These are phyloP conservation scores for Ceratocystiopsis brevicomis DNA, from an alignment of 2,329 filamentous ascomycete species.

Conservation along the genomic window DNA sequence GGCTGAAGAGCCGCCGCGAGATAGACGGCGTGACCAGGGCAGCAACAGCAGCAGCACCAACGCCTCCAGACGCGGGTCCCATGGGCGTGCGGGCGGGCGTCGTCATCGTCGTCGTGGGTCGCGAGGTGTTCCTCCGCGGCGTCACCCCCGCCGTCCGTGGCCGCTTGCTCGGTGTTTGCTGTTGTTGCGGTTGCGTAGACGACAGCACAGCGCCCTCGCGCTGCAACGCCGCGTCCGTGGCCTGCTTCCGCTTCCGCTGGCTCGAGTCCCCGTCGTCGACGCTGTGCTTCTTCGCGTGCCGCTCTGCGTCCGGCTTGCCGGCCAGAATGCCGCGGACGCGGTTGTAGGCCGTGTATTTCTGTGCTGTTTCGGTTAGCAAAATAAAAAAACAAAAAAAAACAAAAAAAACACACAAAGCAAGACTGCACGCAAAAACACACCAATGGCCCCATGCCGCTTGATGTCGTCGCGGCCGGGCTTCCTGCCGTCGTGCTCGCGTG, in stretches of 20 bases:
- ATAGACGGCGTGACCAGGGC: slow-evolving; percentile 31
- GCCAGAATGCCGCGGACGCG: slow-evolving; percentile 39
- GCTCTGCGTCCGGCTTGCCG: slow-evolving; percentile 26
- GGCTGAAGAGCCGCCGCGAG: slow-evolving; percentile 40
- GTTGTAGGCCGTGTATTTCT: slow-evolving; percentile 63
- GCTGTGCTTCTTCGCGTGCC: slow-evolving; percentile 5
- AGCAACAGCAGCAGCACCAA: slow-evolving; percentile 13
- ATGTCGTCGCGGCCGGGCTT: slow-evolving; percentile 61
- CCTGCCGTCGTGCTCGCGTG: slow-evolving; percentile 38
- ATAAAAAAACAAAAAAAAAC: background rate
- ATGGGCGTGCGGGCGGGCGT: background rate
- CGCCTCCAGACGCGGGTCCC: background rate
- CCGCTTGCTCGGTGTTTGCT: slow-evolving; percentile 24
- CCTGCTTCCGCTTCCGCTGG: slow-evolving; percentile 21
- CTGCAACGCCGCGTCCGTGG: too few species aligned
- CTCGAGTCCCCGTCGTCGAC: slow-evolving; percentile 6
- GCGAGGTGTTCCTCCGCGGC: background rate
- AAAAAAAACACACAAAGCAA: background rate
- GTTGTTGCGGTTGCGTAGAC: slow-evolving; percentile 11
- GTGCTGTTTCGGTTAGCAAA: slow-evolving; percentile 23
- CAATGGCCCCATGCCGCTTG: slow-evolving; percentile 51
- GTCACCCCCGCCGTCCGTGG: background rate
- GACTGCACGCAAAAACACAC: slow-evolving; percentile 24
- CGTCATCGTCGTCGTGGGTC: slow-evolving; percentile 13
- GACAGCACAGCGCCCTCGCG: too few species aligned